Conservation (phyloP, 192 early-diverging fungal species). For the Backusella parvicylindrica region DNA sequence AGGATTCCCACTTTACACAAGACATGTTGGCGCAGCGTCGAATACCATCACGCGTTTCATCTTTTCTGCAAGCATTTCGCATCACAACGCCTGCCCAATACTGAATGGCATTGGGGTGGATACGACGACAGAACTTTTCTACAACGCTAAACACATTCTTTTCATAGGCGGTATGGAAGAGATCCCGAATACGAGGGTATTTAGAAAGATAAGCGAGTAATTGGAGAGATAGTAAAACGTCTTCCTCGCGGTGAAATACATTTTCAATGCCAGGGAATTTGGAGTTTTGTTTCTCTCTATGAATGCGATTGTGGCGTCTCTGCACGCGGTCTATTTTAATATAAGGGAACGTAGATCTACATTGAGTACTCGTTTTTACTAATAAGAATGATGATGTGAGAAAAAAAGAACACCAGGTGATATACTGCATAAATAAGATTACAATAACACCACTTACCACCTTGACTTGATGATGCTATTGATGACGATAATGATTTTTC, state of each 20-base stretch:
- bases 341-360: conserved; percentile 24
- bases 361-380: neutral
- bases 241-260: conserved; percentile 68
- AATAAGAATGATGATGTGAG: conserved; percentile 1
- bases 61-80: conserved; percentile 79
- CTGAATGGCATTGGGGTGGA: conserved; percentile 61
- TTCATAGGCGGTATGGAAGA: conserved; percentile 45
- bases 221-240: conserved; percentile 79
- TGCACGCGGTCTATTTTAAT: conserved; percentile 10
- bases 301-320: conserved; percentile 10
- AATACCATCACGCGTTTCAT: conserved; percentile 65
- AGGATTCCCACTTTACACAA: conserved; percentile 73
- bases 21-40: conserved; percentile 75
- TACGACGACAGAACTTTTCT: conserved; percentile 64
- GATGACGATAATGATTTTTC: neutral
- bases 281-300: neutral
- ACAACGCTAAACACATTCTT: conserved; percentile 74
- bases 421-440: neutral
- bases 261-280: conserved; percentile 1
- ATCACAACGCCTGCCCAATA: conserved; percentile 78
- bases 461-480: neutral
- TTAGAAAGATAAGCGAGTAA: conserved; percentile 88
- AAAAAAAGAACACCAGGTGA: neutral
- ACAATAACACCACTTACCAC: neutral
- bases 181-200: conserved; percentile 72